A percentile compares a stretch with the other conserved stretches of the same genome.
These are phyloP conservation scores for Elsinoe necatrix DNA, from an alignment of 2,329 filamentous ascomycete genomes.

Conservation along the genomic window DNA sequence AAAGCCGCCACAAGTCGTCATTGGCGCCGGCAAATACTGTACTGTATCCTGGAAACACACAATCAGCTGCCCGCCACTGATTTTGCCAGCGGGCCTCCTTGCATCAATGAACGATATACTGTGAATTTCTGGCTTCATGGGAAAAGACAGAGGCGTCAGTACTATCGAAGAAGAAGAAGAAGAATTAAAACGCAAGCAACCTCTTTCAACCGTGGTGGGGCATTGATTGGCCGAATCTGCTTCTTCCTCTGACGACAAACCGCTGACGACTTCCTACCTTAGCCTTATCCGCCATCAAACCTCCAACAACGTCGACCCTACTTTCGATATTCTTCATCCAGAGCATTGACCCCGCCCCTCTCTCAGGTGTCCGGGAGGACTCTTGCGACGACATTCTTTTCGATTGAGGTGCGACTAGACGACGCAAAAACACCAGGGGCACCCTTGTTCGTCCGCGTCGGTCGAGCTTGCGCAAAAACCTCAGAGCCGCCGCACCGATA, in stretches of 20 bases:
- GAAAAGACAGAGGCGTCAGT: not conserved
- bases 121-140: not conserved
- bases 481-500: not conserved
- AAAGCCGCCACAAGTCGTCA: not conserved
- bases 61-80: not conserved
- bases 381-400: not conserved
- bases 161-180: not conserved
- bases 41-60: too few species aligned
- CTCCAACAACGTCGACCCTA: slow-evolving; percentile 8
- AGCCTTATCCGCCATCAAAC: slow-evolving; percentile 3
- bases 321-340: slow-evolving; percentile 10
- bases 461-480: slow-evolving; percentile 3
- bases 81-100: too few species aligned
- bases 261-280: not conserved
- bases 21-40: not conserved
- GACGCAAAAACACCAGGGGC: not conserved
- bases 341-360: not conserved
- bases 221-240: not conserved
- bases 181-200: not conserved
- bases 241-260: too few species aligned
- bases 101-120: not conserved
- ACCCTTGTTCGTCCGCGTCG: not conserved
- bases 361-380: slow-evolving; percentile 1
- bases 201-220: not conserved
- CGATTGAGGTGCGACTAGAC: too few species aligned